A percentile compares a stretch with the other conserved stretches of the same genome.
phyloP scores from a whole-genome alignment of 2,329 filamentous ascomycete genomes.

The Diplodia intermedia region DNA sequence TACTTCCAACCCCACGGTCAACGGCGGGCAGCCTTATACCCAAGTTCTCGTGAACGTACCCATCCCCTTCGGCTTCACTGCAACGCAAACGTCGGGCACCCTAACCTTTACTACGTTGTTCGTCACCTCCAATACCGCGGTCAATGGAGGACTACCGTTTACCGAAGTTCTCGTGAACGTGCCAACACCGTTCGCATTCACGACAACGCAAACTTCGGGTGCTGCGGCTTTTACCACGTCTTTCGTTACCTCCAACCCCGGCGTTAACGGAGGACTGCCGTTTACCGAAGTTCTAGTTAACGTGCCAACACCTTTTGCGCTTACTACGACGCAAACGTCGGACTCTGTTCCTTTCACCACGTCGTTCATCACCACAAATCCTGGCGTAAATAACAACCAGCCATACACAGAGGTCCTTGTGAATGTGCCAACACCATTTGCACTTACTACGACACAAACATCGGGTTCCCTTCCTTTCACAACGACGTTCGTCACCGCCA shows the following conservation, averaged over 20 bases:
- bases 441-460: too few relatives aligned
- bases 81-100: neutral
- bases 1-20: neutral
- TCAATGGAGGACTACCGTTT: neutral
- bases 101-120: neutral
- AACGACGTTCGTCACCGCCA: too few relatives aligned
- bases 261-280: neutral
- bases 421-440: too few relatives aligned
- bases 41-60: constrained; percentile 1
- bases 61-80: neutral
- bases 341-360: too few relatives aligned
- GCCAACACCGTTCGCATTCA: neutral
- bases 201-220: neutral
- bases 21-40: neutral
- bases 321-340: too few relatives aligned
- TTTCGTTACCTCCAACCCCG: neutral
- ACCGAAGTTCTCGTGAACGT: constrained; percentile 1
- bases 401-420: too few relatives aligned
- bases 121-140: neutral
- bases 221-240: neutral
- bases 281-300: neutral
- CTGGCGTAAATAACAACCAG: too few relatives aligned
- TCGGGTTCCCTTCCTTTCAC: too few relatives aligned
- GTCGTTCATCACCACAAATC: too few relatives aligned
- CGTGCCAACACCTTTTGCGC: too few relatives aligned